Evolutionary conservation across 805 yeast species (phyloP).

Genomic region (Saccharomycopsis javanensis): DNA sequence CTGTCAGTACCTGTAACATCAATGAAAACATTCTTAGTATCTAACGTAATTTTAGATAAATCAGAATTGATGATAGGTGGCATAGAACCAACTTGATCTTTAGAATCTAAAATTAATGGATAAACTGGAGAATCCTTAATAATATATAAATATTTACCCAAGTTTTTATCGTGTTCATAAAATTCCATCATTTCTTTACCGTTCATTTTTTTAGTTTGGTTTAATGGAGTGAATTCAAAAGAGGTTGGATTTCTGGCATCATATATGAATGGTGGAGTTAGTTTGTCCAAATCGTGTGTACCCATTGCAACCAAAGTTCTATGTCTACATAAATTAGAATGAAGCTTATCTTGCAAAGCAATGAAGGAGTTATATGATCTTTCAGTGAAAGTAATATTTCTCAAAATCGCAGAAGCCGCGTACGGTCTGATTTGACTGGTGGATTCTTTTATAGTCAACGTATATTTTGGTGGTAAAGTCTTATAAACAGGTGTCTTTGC

Average conservation of each 20-base stretch:
- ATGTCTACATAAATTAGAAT: slow-evolving; percentile 90
- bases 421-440: slow-evolving; percentile 76
- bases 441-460: slow-evolving; percentile 65
- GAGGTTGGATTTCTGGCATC: slow-evolving; percentile 75
- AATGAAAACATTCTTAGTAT: slow-evolving; percentile 81
- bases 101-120: slow-evolving; percentile 80
- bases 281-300: slow-evolving; percentile 84
- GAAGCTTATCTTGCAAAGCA: slow-evolving; percentile 91
- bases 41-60: slow-evolving; percentile 74
- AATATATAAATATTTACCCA: slow-evolving; percentile 81
- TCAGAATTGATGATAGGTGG: slow-evolving; percentile 97
- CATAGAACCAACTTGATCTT: slow-evolving; percentile 72
- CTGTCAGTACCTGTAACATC: slow-evolving; percentile 93
- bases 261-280: slow-evolving; percentile 77
- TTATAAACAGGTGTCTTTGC: slow-evolving; percentile 55
- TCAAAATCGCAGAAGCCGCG: slow-evolving; percentile 90
- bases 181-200: slow-evolving; percentile 80
- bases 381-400: slow-evolving; percentile 72
- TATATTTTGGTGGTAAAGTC: slow-evolving; percentile 47
- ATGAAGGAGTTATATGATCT: slow-evolving; percentile 90
- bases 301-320: slow-evolving; percentile 98
- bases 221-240: slow-evolving; percentile 64
- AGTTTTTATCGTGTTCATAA: slow-evolving; percentile 81
- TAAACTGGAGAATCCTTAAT: slow-evolving; percentile 80
- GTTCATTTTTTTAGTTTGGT: slow-evolving; percentile 57